phyloP scores from a whole-genome alignment of 2,329 filamentous ascomycete species.

The Colletotrichum tabaci region DNA sequence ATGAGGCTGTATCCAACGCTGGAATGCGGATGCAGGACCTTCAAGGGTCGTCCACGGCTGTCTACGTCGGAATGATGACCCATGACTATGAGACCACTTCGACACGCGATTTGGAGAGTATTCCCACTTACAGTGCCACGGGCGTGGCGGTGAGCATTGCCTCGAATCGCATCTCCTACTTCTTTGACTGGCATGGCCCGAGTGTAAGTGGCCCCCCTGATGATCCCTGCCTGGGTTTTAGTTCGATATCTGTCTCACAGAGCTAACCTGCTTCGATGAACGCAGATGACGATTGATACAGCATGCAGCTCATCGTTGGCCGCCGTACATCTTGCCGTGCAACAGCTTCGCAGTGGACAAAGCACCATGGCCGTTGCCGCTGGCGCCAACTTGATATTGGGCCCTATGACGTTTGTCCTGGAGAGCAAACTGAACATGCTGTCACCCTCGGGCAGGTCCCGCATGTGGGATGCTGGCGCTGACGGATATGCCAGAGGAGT shows the following conservation, averaged over 20 bases:
- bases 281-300: slow-evolving; percentile 58
- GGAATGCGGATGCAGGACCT: slow-evolving; percentile 38
- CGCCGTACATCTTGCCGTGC: slow-evolving; percentile 56
- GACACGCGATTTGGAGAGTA: slow-evolving; percentile 45
- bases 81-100: slow-evolving; percentile 46
- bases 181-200: slow-evolving; percentile 57
- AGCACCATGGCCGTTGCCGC: slow-evolving; percentile 48
- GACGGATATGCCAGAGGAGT: slow-evolving; percentile 59
- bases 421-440: slow-evolving; percentile 48
- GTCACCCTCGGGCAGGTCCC: slow-evolving; percentile 52
- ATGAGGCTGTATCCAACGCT: slow-evolving; percentile 50
- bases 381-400: slow-evolving; percentile 46
- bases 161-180: slow-evolving; percentile 57
- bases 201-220: slow-evolving; percentile 44
- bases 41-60: slow-evolving; percentile 21
- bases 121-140: slow-evolving; percentile 50
- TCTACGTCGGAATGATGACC: slow-evolving; percentile 44
- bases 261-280: no score
- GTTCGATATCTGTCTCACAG: no score
- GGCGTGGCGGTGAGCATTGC: slow-evolving; percentile 53
- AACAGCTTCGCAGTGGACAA: slow-evolving; percentile 53
- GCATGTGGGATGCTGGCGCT: slow-evolving; percentile 60
- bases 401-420: slow-evolving; percentile 5
- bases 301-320: slow-evolving; percentile 61
- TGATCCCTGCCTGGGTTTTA: no score